These are phyloP conservation scores for Septoria petroselini DNA, from an alignment of 2,329 filamentous ascomycete species.

Conservation along the genomic window DNA sequence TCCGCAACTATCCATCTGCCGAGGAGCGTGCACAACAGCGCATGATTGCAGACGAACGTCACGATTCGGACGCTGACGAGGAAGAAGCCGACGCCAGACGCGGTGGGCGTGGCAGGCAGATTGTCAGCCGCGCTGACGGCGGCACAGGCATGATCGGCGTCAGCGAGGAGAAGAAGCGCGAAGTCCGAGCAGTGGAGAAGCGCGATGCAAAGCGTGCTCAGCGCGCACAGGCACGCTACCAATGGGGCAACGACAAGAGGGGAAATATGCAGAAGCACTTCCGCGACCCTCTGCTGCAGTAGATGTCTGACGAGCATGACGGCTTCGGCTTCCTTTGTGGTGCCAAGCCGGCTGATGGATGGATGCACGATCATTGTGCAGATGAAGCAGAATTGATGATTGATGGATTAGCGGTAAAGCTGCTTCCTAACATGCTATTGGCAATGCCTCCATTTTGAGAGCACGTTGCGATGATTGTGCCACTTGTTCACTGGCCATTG, in stretches of 20 bases:
- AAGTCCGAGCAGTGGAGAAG: slow-evolving; percentile 64
- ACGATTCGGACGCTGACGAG: slow-evolving; percentile 49
- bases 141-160: slow-evolving; percentile 74
- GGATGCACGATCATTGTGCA: too few relatives aligned
- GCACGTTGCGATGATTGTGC: too few relatives aligned
- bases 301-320: too few relatives aligned
- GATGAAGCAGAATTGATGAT: too few relatives aligned
- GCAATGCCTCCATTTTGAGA: too few relatives aligned
- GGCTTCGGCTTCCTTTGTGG: too few relatives aligned
- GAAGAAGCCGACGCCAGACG: slow-evolving; percentile 39
- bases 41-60: slow-evolving; percentile 52
- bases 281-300: slow-evolving; percentile 53
- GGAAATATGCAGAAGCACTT: slow-evolving; percentile 76
- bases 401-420: too few relatives aligned
- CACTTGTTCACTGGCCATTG: too few relatives aligned
- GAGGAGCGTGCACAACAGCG: slow-evolving; percentile 71
- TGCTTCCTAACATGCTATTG: too few relatives aligned
- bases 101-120: slow-evolving; percentile 39
- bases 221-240: slow-evolving; percentile 50
- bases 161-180: slow-evolving; percentile 69
- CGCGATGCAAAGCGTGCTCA: slow-evolving; percentile 65
- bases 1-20: slow-evolving; percentile 75
- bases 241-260: slow-evolving; percentile 69
- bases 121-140: slow-evolving; percentile 66
- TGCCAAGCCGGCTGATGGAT: too few relatives aligned